A percentile compares a stretch with the other conserved stretches of the same genome.
Conservation (phyloP, 2,329 filamentous ascomycete species). For the Colletotrichum caudatum region DNA sequence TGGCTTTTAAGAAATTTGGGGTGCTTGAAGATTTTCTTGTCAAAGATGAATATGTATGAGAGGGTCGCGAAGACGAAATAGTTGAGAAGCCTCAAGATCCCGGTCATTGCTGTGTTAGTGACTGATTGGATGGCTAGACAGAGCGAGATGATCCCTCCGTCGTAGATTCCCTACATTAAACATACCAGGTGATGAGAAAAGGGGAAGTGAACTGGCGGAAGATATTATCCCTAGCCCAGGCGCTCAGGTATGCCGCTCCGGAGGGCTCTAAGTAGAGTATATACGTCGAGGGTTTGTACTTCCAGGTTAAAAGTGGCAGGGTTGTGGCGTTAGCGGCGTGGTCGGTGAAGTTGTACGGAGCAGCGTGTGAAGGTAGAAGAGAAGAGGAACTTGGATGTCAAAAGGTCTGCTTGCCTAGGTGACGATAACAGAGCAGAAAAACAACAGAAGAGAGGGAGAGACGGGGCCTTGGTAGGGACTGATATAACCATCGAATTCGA, state of each 20-base stretch:
- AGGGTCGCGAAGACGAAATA: slow-evolving; percentile 88
- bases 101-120: slow-evolving; percentile 52
- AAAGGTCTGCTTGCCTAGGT: not conserved
- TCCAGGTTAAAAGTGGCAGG: slow-evolving; percentile 69
- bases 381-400: slow-evolving; percentile 36
- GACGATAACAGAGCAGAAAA: not conserved
- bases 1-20: slow-evolving; percentile 97
- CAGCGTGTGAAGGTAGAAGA: slow-evolving; percentile 70
- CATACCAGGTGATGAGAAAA: slow-evolving; percentile 88
- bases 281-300: slow-evolving; percentile 79
- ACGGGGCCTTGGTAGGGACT: slow-evolving; percentile 2
- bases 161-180: slow-evolving; percentile 26
- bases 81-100: slow-evolving; percentile 85
- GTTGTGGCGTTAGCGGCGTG: slow-evolving; percentile 66
- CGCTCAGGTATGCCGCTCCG: slow-evolving; percentile 82
- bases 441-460: slow-evolving; percentile 13
- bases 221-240: slow-evolving; percentile 81
- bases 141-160: not conserved
- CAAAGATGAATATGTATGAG: slow-evolving; percentile 91
- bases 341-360: slow-evolving; percentile 65
- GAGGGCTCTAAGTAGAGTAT: slow-evolving; percentile 78
- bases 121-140: slow-evolving; percentile 8
- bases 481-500: slow-evolving; percentile 28
- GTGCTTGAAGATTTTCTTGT: slow-evolving; percentile 88
- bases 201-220: slow-evolving; percentile 80